Evolutionary conservation across 305 asterid species (phyloP), one percentile per base, ranked within the genome.

Genomic region (Fraxinus floribunda): DNA sequence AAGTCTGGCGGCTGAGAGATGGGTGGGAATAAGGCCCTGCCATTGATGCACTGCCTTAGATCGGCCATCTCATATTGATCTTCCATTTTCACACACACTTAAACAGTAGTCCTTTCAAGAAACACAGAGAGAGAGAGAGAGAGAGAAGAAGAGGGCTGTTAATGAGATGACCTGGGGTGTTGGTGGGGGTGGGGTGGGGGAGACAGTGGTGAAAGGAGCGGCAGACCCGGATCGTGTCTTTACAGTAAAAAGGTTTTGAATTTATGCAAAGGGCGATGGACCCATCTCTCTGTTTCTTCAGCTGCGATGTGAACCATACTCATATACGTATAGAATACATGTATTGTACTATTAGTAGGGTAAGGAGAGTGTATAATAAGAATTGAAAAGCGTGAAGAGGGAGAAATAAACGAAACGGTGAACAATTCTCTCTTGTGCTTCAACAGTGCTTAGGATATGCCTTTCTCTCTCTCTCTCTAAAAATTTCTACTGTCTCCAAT

Each of bases 221-320:
- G 86, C 88, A 84, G 93, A 90, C 84, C 82, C 93, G 93, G 93
- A 89, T 90, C 91, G 87, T 90, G 93, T 90, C 78, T 79, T 88
- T 82, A 30, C 79, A 74, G 80, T 13, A 68, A 80, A 79, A 85
- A 70, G 81, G 82, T 77, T 77, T 85, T 86, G 87, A 90, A 89
- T 82, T 87, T 81, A 83, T 78, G 88, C 77, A 78, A 85, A 84
- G 86, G 86, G 83, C 29, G 73, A 85, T 90, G 93, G 92, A 85
- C 93, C 93, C 92, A 88, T 86, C 81, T 86, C 85, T 84, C 49
- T 80, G 78, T 82, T 76, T 29, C 66, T 44, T 81, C 84, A 79
- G 73, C 79, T 78, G 81, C 79, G 41, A 77, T 86, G 78, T 72
- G 39, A 57, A 77, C 71, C 32, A 68, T 78, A 72, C 77, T 30